These are phyloP conservation scores for Dacryopinax spathularia DNA, from an alignment of 768 basidiomycete species.

Conservation along the genomic window DNA sequence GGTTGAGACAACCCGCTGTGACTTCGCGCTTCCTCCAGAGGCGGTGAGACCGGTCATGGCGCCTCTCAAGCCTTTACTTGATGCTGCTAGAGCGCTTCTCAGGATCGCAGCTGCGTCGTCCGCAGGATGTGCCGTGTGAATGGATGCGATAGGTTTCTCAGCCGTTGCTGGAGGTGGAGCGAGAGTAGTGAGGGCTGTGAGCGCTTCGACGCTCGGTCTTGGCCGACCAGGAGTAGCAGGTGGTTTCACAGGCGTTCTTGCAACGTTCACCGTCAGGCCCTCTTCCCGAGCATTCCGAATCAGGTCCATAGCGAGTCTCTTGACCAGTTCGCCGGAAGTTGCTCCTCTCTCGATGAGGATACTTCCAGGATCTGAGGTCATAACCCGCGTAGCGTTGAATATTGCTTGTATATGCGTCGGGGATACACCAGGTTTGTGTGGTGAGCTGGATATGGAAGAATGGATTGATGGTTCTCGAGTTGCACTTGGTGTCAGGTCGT, in stretches of 20 bases:
- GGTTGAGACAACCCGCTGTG: not conserved
- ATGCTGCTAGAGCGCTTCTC: not conserved
- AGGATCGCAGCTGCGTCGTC: not conserved
- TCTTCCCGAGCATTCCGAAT: constrained; percentile 55
- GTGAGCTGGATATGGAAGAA: constrained; percentile 9
- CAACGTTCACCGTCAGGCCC: constrained; percentile 23
- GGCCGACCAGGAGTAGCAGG: not conserved
- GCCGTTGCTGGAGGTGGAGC: not conserved
- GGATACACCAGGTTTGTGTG: constrained; percentile 6
- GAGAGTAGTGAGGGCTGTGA: not conserved
- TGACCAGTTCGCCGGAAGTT: constrained; percentile 48
- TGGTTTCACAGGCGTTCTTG: constrained; percentile 20
- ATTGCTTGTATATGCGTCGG: constrained; percentile 44
- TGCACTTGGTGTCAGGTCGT: not conserved
- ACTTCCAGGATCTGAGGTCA: constrained; percentile 63
- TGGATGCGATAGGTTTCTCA: not conserved
- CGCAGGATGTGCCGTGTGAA: not conserved
- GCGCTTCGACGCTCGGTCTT: not conserved
- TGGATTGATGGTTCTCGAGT: constrained; percentile 4
- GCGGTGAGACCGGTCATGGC: not conserved
- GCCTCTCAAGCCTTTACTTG: not conserved
- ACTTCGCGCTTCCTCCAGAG: not conserved
- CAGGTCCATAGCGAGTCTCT: constrained; percentile 49
- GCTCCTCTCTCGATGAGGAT: constrained; percentile 57
- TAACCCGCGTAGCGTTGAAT: constrained; percentile 70